Conservation (phyloP, 2,329 filamentous ascomycete genomes). For the Lachnellula occidentalis region DNA sequence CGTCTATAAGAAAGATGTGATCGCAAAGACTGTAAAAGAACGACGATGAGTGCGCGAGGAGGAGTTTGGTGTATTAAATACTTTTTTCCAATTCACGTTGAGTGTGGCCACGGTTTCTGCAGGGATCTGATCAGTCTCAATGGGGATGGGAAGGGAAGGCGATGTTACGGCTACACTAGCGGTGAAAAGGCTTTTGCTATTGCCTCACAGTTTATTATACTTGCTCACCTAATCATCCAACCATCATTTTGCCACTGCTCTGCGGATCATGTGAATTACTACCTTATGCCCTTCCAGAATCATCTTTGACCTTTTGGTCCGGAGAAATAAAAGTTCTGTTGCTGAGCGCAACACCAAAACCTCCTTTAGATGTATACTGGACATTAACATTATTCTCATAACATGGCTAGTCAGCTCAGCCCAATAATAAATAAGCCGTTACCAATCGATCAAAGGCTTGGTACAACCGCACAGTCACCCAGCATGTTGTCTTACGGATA, state of each 20-base stretch:
- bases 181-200: background rate
- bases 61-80: slow-evolving; percentile 3
- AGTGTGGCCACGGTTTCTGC: slow-evolving; percentile 8
- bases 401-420: background rate
- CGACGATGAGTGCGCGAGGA: background rate
- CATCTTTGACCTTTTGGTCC: background rate
- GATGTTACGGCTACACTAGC: background rate
- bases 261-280: background rate
- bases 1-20: background rate
- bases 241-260: background rate
- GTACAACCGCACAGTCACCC: background rate
- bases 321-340: background rate
- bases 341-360: background rate
- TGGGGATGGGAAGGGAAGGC: no score
- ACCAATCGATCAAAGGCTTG: no score
- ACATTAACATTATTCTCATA: background rate
- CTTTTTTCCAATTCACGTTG: slow-evolving; percentile 4
- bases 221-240: background rate
- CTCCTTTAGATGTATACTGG: background rate
- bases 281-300: background rate
- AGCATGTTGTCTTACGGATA: background rate
- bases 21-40: background rate
- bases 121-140: slow-evolving; percentile 2
- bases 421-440: background rate
- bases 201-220: background rate